A percentile compares a stretch with the other conserved stretches of the same genome.
Conservation (phyloP, 2,329 filamentous ascomycete genomes). For the Phyllosticta ampelicida region DNA sequence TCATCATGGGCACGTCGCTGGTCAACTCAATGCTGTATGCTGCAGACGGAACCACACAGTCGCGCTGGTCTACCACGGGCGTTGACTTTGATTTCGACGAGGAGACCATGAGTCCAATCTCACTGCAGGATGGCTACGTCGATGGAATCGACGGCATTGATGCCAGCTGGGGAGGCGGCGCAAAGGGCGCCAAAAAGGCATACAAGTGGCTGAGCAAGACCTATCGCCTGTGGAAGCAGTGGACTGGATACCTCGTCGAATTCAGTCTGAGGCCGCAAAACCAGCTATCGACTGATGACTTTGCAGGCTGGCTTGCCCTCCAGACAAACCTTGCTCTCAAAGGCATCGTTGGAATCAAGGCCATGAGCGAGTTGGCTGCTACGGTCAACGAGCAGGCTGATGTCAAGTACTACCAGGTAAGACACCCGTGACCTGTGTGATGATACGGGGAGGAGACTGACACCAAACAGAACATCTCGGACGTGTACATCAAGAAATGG, state of each 20-base stretch:
- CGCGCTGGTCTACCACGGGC: conserved; percentile 45
- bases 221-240: conserved; percentile 63
- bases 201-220: conserved; percentile 56
- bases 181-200: conserved; percentile 46
- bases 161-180: conserved; percentile 46
- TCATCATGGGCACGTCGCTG: conserved; percentile 70
- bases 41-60: conserved; percentile 44
- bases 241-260: conserved; percentile 69
- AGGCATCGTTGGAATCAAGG: conserved; percentile 71
- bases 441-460: conserved; percentile 6
- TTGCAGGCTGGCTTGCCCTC: conserved; percentile 65
- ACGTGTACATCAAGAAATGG: conserved; percentile 63
- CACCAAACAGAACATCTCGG: conserved; percentile 41
- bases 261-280: conserved; percentile 63
- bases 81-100: conserved; percentile 13
- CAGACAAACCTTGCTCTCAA: conserved; percentile 78
- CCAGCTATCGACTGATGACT: conserved; percentile 76
- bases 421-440: background rate
- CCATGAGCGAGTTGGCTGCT: conserved; percentile 61
- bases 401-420: conserved; percentile 46
- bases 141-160: conserved; percentile 50
- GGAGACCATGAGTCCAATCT: conserved; percentile 32
- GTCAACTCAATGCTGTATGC: conserved; percentile 62
- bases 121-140: conserved; percentile 39
- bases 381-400: conserved; percentile 49